Conservation (phyloP, 2,329 filamentous ascomycete species). For the Microsporum audouinii region DNA sequence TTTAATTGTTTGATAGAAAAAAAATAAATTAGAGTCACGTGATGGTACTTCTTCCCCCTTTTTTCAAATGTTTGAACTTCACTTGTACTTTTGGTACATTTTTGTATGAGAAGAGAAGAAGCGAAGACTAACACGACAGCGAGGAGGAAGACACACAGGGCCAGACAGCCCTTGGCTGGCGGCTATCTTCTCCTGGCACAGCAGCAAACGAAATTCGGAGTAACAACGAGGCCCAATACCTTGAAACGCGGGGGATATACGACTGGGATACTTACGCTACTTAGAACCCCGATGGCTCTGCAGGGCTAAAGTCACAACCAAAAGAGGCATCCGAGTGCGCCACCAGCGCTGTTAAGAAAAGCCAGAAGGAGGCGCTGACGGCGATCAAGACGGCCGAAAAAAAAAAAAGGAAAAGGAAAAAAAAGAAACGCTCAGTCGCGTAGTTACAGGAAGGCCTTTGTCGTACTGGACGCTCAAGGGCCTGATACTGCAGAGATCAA, state of each 20-base stretch:
- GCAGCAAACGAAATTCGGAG: not conserved
- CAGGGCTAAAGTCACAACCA: not conserved
- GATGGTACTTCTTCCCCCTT: too few relatives aligned
- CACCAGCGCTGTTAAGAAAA: not conserved
- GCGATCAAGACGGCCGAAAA: not conserved
- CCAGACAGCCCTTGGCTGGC: not conserved
- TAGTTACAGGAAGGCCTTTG: not conserved
- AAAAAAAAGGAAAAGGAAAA: not conserved
- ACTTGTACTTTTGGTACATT: not conserved
- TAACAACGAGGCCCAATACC: not conserved
- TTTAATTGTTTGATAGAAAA: too few relatives aligned
- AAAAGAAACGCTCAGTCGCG: not conserved
- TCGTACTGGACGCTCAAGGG: conserved; percentile 15
- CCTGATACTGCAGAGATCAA: not conserved
- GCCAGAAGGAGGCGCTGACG: not conserved
- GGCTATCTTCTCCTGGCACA: not conserved
- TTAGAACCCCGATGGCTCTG: not conserved
- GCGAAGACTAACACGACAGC: not conserved
- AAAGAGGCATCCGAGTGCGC: not conserved
- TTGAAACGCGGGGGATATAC: conserved; percentile 1
- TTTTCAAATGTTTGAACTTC: not conserved
- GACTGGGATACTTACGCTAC: not conserved
- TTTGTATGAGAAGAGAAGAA: not conserved
- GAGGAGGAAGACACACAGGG: not conserved
- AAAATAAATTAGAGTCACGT: too few relatives aligned